phyloP scores from a whole-genome alignment of 208 protist genomes.

The Crithidia bombi region DNA sequence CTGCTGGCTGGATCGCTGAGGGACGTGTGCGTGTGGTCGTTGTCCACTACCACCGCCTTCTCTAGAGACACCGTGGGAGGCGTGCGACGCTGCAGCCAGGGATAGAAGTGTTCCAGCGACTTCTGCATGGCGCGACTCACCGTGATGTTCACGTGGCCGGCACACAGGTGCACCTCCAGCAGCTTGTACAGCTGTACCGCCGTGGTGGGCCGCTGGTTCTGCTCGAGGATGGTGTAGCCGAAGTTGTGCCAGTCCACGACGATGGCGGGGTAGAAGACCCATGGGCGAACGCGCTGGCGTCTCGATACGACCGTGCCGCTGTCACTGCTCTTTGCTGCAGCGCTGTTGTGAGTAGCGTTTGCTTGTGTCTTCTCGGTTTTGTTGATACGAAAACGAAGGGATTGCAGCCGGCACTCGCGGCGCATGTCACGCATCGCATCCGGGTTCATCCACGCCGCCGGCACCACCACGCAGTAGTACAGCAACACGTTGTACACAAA shows the following conservation, averaged over 20 bases:
- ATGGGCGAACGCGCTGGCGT: constrained; percentile 11
- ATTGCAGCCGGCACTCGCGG: constrained; percentile 42
- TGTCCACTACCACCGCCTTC: too few relatives aligned
- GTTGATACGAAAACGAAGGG: constrained; percentile 1
- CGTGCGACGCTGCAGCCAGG: constrained; percentile 10
- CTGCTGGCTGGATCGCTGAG: background rate
- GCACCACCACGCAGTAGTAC: constrained; percentile 79
- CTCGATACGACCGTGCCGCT: background rate
- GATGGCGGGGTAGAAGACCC: constrained; percentile 61
- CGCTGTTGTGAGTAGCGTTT: background rate
- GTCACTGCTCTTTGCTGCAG: background rate
- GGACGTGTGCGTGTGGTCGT: background rate
- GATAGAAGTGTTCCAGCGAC: constrained; percentile 35
- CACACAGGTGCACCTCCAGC: constrained; percentile 67
- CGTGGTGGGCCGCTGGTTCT: constrained; percentile 48
- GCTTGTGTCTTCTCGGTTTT: background rate
- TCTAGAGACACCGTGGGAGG: too few relatives aligned
- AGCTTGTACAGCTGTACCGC: constrained; percentile 68
- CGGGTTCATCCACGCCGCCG: constrained; percentile 67
- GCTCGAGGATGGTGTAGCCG: constrained; percentile 86
- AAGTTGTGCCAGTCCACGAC: constrained; percentile 95
- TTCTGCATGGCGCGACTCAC: constrained; percentile 81
- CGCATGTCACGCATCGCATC: constrained; percentile 64
- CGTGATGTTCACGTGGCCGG: constrained; percentile 78
- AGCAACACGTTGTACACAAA: constrained; percentile 61